Conservation (phyloP, 345 rosid species). For the Salix purpurea region DNA sequence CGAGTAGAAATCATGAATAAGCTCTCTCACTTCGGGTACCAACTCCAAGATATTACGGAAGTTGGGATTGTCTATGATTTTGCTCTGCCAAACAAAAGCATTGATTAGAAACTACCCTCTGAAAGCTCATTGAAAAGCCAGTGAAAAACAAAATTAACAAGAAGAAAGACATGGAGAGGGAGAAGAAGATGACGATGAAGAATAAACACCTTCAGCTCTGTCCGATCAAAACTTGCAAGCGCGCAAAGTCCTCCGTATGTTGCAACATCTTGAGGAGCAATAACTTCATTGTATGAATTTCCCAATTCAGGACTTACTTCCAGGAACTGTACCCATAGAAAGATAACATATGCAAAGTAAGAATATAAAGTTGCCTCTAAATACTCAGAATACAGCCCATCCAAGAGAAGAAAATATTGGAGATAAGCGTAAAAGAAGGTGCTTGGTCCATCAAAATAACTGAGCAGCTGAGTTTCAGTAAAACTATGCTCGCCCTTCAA, state of each 20-base stretch:
- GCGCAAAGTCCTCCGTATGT: conserved; percentile 99
- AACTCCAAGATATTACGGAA: conserved; percentile 95
- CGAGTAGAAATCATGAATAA: conserved; percentile 89
- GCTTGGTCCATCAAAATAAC: too few relatives aligned
- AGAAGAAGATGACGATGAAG: neutral
- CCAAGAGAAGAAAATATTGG: neutral
- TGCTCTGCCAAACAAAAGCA: conserved; percentile 51
- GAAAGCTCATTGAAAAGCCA: neutral
- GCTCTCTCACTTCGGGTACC: conserved; percentile 98
- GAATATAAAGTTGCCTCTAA: neutral
- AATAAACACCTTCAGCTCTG: conserved; percentile 74
- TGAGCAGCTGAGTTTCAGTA: neutral
- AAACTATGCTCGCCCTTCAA: neutral
- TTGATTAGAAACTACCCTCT: conserved; percentile 15
- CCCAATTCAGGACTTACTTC: conserved; percentile 92
- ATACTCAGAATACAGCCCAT: neutral
- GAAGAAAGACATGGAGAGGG: neutral
- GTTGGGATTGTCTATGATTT: conserved; percentile 87
- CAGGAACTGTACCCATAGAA: conserved; percentile 59
- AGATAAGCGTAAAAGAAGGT: neutral
- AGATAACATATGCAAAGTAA: neutral
- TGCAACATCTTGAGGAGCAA: conserved; percentile 99
- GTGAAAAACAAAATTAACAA: neutral
- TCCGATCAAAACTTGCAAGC: conserved; percentile 92
- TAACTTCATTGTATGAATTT: conserved; percentile 74